Conservation (phyloP, 306 rosid species). For the Malus fusca region DNA sequence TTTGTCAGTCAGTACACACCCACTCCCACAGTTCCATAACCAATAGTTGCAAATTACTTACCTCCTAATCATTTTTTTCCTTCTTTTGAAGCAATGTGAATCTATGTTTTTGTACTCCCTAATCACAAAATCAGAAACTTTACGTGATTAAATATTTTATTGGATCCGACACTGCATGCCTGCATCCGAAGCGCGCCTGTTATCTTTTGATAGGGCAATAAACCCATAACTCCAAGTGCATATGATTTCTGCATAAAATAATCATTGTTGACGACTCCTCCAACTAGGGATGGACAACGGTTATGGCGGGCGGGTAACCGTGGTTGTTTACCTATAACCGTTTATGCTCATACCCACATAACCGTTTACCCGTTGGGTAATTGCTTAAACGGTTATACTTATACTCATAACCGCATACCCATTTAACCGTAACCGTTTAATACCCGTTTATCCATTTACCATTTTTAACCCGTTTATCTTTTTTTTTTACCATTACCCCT, state of each 20-base stretch:
- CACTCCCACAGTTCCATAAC: neutral
- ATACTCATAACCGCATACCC: too few relatives aligned
- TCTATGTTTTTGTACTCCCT: neutral
- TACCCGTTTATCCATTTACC: too few relatives aligned
- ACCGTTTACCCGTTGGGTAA: too few relatives aligned
- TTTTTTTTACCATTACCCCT: too few relatives aligned
- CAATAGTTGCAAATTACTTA: slow-evolving; percentile 4
- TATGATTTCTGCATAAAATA: neutral
- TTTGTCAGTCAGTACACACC: neutral
- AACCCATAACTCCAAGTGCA: neutral
- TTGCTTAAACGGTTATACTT: too few relatives aligned
- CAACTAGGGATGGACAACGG: neutral
- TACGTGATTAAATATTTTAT: neutral
- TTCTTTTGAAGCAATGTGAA: neutral
- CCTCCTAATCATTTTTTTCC: neutral
- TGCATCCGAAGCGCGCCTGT: neutral
- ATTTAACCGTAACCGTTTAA: too few relatives aligned
- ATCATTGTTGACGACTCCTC: neutral
- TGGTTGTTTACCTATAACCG: too few relatives aligned
- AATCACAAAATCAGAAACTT: neutral
- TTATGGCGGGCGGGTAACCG: too few relatives aligned
- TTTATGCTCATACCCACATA: too few relatives aligned
- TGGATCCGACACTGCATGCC: neutral
- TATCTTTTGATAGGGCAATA: neutral
- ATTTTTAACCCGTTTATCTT: too few relatives aligned